Conservation (phyloP, 108 stramenopile species). For the Cyclotella baltica region DNA sequence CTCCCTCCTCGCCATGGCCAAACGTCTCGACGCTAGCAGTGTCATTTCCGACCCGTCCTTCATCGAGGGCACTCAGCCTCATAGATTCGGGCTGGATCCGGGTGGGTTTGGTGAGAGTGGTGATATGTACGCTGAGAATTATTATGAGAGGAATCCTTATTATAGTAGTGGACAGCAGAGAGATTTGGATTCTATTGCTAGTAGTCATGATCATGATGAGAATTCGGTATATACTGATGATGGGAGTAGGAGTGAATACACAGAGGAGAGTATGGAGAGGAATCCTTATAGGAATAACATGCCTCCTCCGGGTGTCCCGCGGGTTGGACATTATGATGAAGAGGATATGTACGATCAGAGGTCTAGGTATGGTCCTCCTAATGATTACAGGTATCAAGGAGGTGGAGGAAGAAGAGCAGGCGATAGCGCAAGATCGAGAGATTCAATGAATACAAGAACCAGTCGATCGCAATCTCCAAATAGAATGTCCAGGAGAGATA, state of each 20-base stretch:
- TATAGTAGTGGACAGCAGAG: conserved; percentile 2
- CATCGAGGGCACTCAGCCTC: conserved; percentile 44
- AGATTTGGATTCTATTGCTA: conserved; percentile 34
- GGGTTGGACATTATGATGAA: conserved; percentile 20
- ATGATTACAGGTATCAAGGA: conserved; percentile 3
- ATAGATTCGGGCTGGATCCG: not conserved
- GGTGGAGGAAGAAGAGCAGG: not conserved
- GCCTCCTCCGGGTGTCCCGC: conserved; percentile 10
- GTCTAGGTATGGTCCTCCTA: not conserved
- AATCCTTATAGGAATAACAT: not conserved
- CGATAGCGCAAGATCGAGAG: not conserved
- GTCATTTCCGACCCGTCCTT: conserved; percentile 47
- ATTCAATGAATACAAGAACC: not conserved
- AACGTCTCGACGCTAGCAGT: conserved; percentile 45
- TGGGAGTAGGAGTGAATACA: conserved; percentile 16
- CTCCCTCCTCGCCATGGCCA: conserved; percentile 54
- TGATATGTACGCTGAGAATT: not conserved
- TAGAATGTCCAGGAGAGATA: not conserved
- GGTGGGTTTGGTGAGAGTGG: not conserved
- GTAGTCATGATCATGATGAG: conserved; percentile 12
- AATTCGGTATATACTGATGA: conserved; percentile 10
- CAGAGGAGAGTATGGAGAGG: conserved; percentile 5
- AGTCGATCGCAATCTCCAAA: not conserved
- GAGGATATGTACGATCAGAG: not conserved
- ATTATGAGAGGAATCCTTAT: conserved; percentile 1